phyloP scores from a whole-genome alignment of 2,329 filamentous ascomycete genomes.

The Colletotrichum ledebouriae region DNA sequence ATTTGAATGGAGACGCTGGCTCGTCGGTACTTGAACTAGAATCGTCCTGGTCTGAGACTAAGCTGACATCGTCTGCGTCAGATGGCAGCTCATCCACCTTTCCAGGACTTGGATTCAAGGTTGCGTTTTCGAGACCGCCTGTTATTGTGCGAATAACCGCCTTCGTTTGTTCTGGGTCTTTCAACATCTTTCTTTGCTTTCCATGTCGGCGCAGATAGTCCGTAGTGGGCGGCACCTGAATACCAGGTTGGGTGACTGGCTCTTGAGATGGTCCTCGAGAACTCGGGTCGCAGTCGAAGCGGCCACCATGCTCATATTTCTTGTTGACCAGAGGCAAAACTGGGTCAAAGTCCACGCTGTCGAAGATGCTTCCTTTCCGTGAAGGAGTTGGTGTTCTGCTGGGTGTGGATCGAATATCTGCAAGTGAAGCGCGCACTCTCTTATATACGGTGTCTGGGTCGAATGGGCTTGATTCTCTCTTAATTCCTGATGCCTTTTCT shows the following conservation, averaged over 20 bases:
- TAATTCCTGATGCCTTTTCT: slow-evolving; percentile 49
- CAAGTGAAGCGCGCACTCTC: slow-evolving; percentile 64
- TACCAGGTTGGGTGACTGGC: slow-evolving; percentile 47
- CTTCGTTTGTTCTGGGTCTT: slow-evolving; percentile 45
- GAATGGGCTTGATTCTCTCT: slow-evolving; percentile 69
- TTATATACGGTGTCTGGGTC: slow-evolving; percentile 71
- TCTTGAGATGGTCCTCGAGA: slow-evolving; percentile 47
- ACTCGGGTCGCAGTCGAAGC: slow-evolving; percentile 62
- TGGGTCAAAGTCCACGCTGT: slow-evolving; percentile 67
- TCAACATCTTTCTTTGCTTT: slow-evolving; percentile 55
- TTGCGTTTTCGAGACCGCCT: slow-evolving; percentile 51
- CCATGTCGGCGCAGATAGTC: slow-evolving; percentile 63
- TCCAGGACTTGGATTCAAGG: slow-evolving; percentile 54
- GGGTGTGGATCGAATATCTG: slow-evolving; percentile 43
- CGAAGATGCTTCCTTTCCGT: slow-evolving; percentile 64
- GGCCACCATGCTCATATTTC: slow-evolving; percentile 70
- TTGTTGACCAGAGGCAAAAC: slow-evolving; percentile 67
- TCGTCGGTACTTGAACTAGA: slow-evolving; percentile 65
- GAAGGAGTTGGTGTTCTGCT: slow-evolving; percentile 44
- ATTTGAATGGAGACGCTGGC: slow-evolving; percentile 64
- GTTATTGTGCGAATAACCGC: slow-evolving; percentile 55
- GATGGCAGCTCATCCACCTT: slow-evolving; percentile 57
- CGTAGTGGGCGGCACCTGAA: slow-evolving; percentile 58
- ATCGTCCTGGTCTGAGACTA: slow-evolving; percentile 69
- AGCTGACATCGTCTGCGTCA: slow-evolving; percentile 64